These are phyloP conservation scores for Chlamydomonas sp. DNA, from an alignment of 139 green algal genomes.

Conservation along the genomic window DNA sequence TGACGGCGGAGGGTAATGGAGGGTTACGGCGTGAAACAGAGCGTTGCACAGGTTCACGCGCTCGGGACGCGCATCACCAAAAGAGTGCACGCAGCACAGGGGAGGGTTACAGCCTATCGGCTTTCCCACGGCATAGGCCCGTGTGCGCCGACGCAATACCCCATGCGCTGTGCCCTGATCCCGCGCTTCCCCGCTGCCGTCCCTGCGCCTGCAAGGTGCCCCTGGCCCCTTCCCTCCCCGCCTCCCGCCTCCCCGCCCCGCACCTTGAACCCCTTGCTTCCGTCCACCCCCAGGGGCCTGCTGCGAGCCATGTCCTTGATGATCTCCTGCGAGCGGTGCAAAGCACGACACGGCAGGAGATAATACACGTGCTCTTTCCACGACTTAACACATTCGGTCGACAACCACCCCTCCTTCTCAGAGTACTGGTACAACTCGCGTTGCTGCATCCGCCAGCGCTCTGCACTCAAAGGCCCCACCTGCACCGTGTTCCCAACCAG, in stretches of 20 bases:
- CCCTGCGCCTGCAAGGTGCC: no score
- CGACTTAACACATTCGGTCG: not conserved
- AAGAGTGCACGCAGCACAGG: no score
- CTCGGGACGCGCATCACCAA: no score
- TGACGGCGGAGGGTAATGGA: not conserved
- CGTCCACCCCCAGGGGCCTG: constrained; percentile 77
- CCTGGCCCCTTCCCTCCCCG: not conserved
- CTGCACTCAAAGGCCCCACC: not conserved
- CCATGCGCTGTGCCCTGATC: no score
- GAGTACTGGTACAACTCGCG: no score
- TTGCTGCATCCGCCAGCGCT: no score
- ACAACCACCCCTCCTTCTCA: not conserved
- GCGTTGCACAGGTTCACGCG: no score
- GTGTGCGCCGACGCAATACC: no score
- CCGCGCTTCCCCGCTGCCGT: no score
- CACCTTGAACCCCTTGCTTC: constrained; percentile 81
- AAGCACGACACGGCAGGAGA: no score
- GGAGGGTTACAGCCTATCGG: no score
- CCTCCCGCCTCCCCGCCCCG: not conserved
- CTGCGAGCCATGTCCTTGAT: constrained; percentile 98
- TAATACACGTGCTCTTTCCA: not conserved
- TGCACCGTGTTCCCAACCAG: not conserved
- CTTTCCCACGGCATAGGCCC: no score
- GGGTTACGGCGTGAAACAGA: not conserved
- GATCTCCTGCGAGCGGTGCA: constrained; percentile 79